Conservation (phyloP, 192 early-diverging fungal species). For the Dimargaris verticillata region DNA sequence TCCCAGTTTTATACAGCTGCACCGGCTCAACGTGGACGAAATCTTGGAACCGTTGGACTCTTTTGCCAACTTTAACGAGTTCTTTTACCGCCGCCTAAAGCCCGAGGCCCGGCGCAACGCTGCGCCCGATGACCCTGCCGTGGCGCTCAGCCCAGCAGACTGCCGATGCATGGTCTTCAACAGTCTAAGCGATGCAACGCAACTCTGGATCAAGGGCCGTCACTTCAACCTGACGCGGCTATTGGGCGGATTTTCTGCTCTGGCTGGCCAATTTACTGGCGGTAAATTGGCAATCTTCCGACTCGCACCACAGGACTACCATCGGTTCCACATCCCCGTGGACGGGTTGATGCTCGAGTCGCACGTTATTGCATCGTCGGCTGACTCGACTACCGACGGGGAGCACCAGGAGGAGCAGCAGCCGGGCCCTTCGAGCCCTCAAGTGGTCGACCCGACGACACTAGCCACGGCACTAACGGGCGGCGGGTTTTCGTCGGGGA, state of each 20-base stretch:
- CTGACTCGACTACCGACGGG: not conserved
- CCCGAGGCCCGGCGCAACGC: constrained; percentile 32
- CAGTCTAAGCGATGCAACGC: constrained; percentile 42
- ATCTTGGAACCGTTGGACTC: constrained; percentile 46
- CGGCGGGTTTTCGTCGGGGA: not conserved
- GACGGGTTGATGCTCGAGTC: constrained; percentile 37
- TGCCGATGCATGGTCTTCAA: constrained; percentile 49
- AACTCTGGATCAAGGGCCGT: constrained; percentile 68
- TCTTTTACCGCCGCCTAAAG: constrained; percentile 71
- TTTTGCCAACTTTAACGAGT: constrained; percentile 68
- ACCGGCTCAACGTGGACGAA: constrained; percentile 45
- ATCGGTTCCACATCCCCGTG: constrained; percentile 62
- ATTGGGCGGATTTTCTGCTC: constrained; percentile 27
- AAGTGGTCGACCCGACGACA: no score
- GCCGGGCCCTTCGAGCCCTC: not conserved
- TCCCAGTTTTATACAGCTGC: constrained; percentile 51
- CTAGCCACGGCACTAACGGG: not conserved
- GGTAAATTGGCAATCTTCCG: constrained; percentile 54
- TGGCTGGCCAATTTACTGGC: constrained; percentile 35
- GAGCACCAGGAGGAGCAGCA: not conserved
- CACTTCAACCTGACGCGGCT: constrained; percentile 45
- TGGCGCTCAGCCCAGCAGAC: constrained; percentile 59
- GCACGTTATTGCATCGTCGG: not conserved
- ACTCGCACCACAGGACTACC: constrained; percentile 74
- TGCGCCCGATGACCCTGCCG: constrained; percentile 26